phyloP scores from a whole-genome alignment of 345 rosid genomes.

The Toxicodendron radicans region DNA sequence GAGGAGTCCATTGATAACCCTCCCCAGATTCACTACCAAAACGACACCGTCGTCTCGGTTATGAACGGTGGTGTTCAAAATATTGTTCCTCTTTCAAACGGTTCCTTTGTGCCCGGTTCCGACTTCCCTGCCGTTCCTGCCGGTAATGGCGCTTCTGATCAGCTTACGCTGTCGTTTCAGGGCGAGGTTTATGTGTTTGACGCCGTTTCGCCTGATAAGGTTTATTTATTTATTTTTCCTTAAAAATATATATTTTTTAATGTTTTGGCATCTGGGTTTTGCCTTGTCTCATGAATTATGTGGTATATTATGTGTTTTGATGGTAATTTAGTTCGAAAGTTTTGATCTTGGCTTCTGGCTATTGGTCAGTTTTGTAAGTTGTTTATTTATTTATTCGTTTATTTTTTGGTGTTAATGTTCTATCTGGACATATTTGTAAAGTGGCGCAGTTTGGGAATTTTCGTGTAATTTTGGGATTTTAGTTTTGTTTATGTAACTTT shows the following conservation, averaged over 20 bases:
- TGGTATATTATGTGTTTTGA: neutral
- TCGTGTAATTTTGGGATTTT: neutral
- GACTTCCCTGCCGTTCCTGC: slow-evolving; percentile 16
- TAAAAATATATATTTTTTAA: neutral
- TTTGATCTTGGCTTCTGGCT: slow-evolving; percentile 10
- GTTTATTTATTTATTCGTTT: neutral
- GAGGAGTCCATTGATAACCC: slow-evolving; percentile 40
- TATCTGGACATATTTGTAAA: too few species aligned
- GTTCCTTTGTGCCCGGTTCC: slow-evolving; percentile 20
- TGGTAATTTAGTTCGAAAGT: neutral
- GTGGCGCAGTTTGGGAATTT: too few species aligned
- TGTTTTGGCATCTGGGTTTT: neutral
- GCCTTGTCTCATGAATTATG: neutral
- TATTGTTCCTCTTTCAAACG: slow-evolving; percentile 17
- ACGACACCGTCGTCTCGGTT: slow-evolving; percentile 6
- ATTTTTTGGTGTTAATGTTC: too few species aligned
- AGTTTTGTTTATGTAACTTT: neutral
- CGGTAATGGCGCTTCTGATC: slow-evolving; percentile 28
- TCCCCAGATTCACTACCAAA: slow-evolving; percentile 30
- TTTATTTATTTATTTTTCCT: neutral
- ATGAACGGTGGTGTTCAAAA: slow-evolving; percentile 18
- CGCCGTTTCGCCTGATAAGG: slow-evolving; percentile 51
- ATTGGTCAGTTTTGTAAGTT: slow-evolving; percentile 11
- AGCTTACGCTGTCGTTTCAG: slow-evolving; percentile 50
- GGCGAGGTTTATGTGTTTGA: slow-evolving; percentile 55